Evolutionary conservation across 2,329 filamentous ascomycete genomes (phyloP).

Genomic region (Endoconidiophora polonica): DNA sequence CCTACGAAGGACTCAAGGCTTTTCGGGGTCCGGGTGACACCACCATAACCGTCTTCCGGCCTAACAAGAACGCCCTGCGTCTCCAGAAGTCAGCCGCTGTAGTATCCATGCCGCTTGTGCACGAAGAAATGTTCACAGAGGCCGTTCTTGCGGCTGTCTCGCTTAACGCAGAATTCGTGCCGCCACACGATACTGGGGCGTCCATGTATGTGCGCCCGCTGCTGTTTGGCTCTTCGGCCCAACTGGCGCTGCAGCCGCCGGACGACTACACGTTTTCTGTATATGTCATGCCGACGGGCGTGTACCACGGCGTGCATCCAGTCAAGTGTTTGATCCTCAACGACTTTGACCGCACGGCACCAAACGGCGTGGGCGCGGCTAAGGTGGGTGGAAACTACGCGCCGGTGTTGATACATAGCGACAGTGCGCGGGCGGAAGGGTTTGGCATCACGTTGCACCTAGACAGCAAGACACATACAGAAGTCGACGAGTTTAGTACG

Average conservation of each 20-base stretch:
- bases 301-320: constrained; percentile 80
- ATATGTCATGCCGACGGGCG: constrained; percentile 79
- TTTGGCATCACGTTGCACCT: constrained; percentile 92
- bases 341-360: constrained; percentile 86
- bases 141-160: constrained; percentile 68
- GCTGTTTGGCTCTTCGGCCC: constrained; percentile 72
- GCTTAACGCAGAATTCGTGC: constrained; percentile 80
- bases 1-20: constrained; percentile 95
- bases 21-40: constrained; percentile 61
- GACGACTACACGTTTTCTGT: constrained; percentile 88
- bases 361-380: constrained; percentile 75
- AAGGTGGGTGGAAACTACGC: constrained; percentile 96
- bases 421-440: constrained; percentile 59
- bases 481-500: constrained; percentile 92
- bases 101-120: constrained; percentile 69
- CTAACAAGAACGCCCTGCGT: constrained; percentile 65
- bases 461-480: constrained; percentile 66
- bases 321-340: constrained; percentile 82
- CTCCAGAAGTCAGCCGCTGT: constrained; percentile 73
- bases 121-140: constrained; percentile 56
- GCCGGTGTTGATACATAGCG: constrained; percentile 75
- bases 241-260: constrained; percentile 70
- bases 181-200: constrained; percentile 73
- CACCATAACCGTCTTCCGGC: constrained; percentile 72
- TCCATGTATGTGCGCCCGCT: constrained; percentile 87